Conservation (phyloP, 176 grass and related monocot species). For the Panicum miliaceum region DNA sequence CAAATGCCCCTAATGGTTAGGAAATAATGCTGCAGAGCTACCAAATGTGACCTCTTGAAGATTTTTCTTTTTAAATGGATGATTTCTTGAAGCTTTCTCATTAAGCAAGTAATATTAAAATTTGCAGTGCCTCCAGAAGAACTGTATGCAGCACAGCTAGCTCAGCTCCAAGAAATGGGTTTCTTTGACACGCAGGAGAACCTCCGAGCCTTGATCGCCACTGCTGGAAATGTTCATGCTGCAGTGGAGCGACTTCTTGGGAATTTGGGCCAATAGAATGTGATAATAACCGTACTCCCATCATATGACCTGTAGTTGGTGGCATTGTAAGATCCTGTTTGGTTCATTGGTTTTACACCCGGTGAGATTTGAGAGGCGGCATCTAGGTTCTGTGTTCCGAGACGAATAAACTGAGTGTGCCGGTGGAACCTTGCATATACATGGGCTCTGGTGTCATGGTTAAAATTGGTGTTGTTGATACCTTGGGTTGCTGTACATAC, state of each 20-base stretch:
- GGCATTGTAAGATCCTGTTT: constrained; percentile 28
- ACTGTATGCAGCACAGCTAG: constrained; percentile 78
- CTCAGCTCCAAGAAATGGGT: constrained; percentile 96
- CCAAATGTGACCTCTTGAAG: not conserved
- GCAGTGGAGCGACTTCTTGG: constrained; percentile 91
- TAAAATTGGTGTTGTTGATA: constrained; percentile 40
- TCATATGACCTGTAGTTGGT: constrained; percentile 2
- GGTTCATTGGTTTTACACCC: constrained; percentile 46
- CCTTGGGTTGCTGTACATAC: constrained; percentile 58
- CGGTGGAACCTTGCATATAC: constrained; percentile 35
- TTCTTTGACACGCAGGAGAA: constrained; percentile 94
- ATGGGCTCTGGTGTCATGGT: constrained; percentile 36
- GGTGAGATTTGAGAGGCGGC: constrained; percentile 37
- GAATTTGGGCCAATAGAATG: constrained; percentile 70
- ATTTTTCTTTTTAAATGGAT: not conserved
- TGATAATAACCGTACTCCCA: not conserved
- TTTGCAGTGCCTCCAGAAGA: constrained; percentile 86
- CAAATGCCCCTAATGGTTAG: constrained; percentile 71
- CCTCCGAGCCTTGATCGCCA: constrained; percentile 73
- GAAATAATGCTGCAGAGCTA: not conserved
- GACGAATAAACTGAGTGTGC: constrained; percentile 45
- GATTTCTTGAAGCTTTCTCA: not conserved
- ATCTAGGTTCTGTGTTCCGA: constrained; percentile 46
- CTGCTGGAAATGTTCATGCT: constrained; percentile 88
- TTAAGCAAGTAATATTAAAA: constrained; percentile 6